Evolutionary conservation across 768 basidiomycete genomes (phyloP).

Genomic region (Phylloporus sp.): DNA sequence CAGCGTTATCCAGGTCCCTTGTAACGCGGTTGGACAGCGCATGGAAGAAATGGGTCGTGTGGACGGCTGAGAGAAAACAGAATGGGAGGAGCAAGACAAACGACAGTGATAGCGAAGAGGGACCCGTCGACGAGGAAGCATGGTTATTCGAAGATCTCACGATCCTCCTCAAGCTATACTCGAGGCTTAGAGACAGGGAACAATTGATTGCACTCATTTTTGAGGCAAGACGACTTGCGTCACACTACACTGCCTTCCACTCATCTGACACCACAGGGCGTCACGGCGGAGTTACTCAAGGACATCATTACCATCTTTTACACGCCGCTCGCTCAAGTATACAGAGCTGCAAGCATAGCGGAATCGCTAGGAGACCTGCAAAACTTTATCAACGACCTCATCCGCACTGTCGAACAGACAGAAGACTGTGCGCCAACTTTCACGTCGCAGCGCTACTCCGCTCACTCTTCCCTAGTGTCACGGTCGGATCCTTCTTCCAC

Average conservation of each 20-base stretch:
- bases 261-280: constrained; percentile 52
- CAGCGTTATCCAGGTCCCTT: constrained; percentile 69
- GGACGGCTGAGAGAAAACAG: constrained; percentile 54
- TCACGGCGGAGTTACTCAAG: constrained; percentile 90
- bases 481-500: constrained; percentile 80
- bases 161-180: constrained; percentile 73
- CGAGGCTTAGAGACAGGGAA: constrained; percentile 80
- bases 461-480: constrained; percentile 46
- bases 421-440: constrained; percentile 68
- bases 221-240: constrained; percentile 54
- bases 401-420: constrained; percentile 85
- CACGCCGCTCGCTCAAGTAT: constrained; percentile 92
- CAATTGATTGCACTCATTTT: constrained; percentile 91
- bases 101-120: constrained; percentile 84
- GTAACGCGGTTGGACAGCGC: constrained; percentile 76
- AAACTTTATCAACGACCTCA: constrained; percentile 91
- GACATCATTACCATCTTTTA: constrained; percentile 99
- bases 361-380: constrained; percentile 91
- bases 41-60: constrained; percentile 73
- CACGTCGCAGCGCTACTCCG: not conserved
- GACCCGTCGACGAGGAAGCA: constrained; percentile 89
- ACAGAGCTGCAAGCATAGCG: constrained; percentile 93
- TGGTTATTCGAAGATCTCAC: constrained; percentile 94
- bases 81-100: constrained; percentile 30
- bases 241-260: not conserved